These are phyloP conservation scores for Lipomyces chichibuensis DNA, from an alignment of 805 yeast species.

Conservation along the genomic window DNA sequence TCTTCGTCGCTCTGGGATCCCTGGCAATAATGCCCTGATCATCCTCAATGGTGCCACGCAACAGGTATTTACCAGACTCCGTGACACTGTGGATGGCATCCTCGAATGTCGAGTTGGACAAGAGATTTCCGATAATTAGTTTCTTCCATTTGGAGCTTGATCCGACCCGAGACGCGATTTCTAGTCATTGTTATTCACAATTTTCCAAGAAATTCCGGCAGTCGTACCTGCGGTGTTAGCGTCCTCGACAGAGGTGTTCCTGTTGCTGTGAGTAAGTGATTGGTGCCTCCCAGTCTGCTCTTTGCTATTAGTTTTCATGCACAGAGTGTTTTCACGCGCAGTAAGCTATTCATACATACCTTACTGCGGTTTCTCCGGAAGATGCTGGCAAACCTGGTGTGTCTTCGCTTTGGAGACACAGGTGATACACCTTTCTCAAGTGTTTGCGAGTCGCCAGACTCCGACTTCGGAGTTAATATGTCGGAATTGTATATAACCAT, in stretches of 20 bases:
- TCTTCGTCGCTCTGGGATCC: neutral
- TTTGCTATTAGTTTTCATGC: neutral
- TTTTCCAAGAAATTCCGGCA: neutral
- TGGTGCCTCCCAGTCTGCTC: neutral
- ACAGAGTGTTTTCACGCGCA: neutral
- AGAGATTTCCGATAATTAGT: neutral
- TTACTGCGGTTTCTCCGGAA: neutral
- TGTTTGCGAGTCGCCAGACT: neutral
- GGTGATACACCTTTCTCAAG: neutral
- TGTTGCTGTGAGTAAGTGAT: neutral
- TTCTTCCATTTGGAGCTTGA: neutral
- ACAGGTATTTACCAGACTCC: slow-evolving; percentile 1
- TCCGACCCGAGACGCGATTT: neutral
- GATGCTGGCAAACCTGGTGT: neutral
- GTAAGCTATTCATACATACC: neutral
- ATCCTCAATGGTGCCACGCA: neutral
- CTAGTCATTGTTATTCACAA: neutral
- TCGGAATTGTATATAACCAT: neutral
- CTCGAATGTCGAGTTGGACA: neutral
- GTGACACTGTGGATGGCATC: neutral
- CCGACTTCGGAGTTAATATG: neutral
- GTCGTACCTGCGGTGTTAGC: neutral
- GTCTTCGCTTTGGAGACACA: neutral
- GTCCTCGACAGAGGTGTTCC: neutral
- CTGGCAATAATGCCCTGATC: neutral